Evolutionary conservation across 169 alveolate species (phyloP).

Genomic region (Fabrea salina): DNA sequence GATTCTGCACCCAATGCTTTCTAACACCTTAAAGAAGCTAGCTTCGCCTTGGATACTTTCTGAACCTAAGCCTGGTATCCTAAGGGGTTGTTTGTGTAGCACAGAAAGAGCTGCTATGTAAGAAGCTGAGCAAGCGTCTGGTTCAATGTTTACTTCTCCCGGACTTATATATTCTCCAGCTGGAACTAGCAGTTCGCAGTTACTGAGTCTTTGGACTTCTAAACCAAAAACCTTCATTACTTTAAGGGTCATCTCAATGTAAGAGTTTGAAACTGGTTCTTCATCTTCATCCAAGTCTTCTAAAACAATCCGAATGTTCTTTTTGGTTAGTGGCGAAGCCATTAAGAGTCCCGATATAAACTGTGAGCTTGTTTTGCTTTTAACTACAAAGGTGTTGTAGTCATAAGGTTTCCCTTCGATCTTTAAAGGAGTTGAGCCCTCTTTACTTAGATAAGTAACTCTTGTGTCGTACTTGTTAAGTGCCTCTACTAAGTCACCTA

Average conservation of each 20-base stretch:
- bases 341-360: conserved; percentile 47
- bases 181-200: neutral
- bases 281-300: neutral
- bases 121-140: conserved; percentile 56
- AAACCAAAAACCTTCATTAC: conserved; percentile 44
- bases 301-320: neutral
- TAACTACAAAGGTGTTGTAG: neutral
- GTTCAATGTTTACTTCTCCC: conserved; percentile 35
- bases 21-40: conserved; percentile 24
- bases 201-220: neutral
- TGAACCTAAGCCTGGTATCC: neutral
- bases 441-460: neutral
- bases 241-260: conserved; percentile 42
- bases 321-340: conserved; percentile 35
- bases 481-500: conserved; percentile 20
- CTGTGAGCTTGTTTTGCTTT: conserved; percentile 29
- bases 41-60: conserved; percentile 34
- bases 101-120: conserved; percentile 39
- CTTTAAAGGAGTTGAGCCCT: neutral
- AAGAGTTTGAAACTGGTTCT: conserved; percentile 37
- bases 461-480: neutral
- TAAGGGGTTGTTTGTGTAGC: neutral
- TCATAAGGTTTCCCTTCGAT: neutral
- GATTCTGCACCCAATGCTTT: conserved; percentile 23
- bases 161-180: conserved; percentile 19